Evolutionary conservation across 352 stramenopile species (phyloP).

Genomic region (Pythium diclinum): DNA sequence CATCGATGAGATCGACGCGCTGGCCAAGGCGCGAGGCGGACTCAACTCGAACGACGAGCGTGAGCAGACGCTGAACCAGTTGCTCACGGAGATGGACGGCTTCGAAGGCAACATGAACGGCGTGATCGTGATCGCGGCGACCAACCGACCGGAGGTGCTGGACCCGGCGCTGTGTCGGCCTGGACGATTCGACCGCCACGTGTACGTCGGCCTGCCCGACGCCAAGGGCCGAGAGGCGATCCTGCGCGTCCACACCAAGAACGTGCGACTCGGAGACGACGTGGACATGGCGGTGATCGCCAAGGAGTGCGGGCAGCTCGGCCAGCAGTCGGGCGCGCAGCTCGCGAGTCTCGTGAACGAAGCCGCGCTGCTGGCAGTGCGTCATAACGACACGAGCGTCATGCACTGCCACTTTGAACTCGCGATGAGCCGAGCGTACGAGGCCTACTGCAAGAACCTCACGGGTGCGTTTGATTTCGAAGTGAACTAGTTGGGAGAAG

Average conservation of each 20-base stretch:
- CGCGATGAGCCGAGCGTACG: slow-evolving; percentile 67
- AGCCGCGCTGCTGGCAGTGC: slow-evolving; percentile 73
- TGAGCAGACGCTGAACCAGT: slow-evolving; percentile 95
- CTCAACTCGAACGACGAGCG: slow-evolving; percentile 93
- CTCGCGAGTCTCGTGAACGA: slow-evolving; percentile 83
- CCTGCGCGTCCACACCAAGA: slow-evolving; percentile 61
- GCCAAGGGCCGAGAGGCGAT: slow-evolving; percentile 86
- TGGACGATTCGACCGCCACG: slow-evolving; percentile 95
- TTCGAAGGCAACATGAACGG: slow-evolving; percentile 88
- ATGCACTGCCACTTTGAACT: slow-evolving; percentile 69
- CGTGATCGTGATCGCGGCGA: slow-evolving; percentile 96
- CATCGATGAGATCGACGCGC: slow-evolving; percentile 96
- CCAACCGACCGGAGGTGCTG: slow-evolving; percentile 95
- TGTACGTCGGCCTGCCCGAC: slow-evolving; percentile 94
- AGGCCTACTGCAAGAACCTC: slow-evolving; percentile 55
- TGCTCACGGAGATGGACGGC: slow-evolving; percentile 89
- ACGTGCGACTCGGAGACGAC: slow-evolving; percentile 50
- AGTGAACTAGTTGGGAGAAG: slow-evolving; percentile 27
- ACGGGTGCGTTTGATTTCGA: slow-evolving; percentile 52
- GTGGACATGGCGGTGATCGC: slow-evolving; percentile 54
- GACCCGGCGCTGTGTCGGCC: slow-evolving; percentile 95
- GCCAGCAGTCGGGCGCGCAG: slow-evolving; percentile 67
- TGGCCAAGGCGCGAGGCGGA: slow-evolving; percentile 84
- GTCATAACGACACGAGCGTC: slow-evolving; percentile 58
- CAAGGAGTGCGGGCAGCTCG: slow-evolving; percentile 50